phyloP scores from a whole-genome alignment of 306 rosid genomes.

The Vigna nakashimae region DNA sequence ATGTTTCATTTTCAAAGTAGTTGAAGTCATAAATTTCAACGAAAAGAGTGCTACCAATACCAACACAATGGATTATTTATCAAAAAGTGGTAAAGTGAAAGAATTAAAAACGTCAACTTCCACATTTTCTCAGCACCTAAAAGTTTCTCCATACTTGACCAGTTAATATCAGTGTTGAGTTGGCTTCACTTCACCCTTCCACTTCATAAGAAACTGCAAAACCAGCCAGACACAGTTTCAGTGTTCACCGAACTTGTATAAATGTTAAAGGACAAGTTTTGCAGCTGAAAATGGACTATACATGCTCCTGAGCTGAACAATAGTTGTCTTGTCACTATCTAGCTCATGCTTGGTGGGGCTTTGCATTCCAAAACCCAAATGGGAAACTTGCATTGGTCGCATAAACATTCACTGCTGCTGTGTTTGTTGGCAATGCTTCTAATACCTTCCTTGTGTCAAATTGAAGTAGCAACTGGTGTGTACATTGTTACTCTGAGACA shows the following conservation, averaged over 20 bases:
- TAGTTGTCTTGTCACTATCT: constrained; percentile 36
- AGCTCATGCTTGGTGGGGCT: constrained; percentile 36
- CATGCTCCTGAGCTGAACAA: constrained; percentile 45
- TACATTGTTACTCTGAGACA: constrained; percentile 83
- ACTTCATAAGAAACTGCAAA: constrained; percentile 28
- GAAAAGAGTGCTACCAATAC: not conserved
- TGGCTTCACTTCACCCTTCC: constrained; percentile 41
- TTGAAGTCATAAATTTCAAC: not conserved
- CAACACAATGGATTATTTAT: too few species aligned
- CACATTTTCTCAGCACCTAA: constrained; percentile 54
- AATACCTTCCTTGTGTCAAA: constrained; percentile 56
- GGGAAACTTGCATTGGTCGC: constrained; percentile 52
- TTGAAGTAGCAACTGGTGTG: constrained; percentile 58
- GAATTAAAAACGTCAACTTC: constrained; percentile 43
- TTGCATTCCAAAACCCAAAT: constrained; percentile 55
- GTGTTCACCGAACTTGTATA: constrained; percentile 16
- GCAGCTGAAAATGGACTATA: constrained; percentile 41
- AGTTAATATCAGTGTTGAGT: constrained; percentile 48
- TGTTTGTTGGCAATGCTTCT: constrained; percentile 59
- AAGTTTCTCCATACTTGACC: constrained; percentile 47
- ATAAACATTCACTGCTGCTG: constrained; percentile 42
- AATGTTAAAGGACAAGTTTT: constrained; percentile 21
- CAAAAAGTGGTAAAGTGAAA: too few species aligned
- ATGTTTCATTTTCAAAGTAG: not conserved
- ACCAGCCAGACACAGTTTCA: constrained; percentile 41